Base-by-base conservation (phyloP, 106 monocot species). In the Agapanthus africanus region DNA sequence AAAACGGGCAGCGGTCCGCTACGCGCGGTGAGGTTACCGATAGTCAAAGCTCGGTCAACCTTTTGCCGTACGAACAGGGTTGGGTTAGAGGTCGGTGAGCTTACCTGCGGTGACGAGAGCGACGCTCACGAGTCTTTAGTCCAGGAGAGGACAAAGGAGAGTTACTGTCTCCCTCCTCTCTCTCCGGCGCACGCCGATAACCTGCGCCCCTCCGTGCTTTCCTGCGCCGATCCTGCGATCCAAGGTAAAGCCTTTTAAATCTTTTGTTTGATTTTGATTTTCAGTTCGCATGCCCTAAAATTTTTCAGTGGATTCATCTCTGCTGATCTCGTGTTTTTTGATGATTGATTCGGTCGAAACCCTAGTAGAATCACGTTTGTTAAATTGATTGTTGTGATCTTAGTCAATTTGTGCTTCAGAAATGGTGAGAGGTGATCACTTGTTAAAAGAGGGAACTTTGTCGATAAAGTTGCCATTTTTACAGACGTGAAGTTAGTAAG, bases 151-250 rank as follows among this genome's bases (percentile, higher is more conserved):
- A 0, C 26, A 6, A 26, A 54, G 54, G 11, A 13, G 18, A 11
- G 25, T 13, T 26, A 10, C 22, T 0, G 1, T 54, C 18, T 52
- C 23, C 22, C 28, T 30, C 56, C 2, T 23, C 25, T 11, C 52
- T 30, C 56, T 56, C 56, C 56, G 56, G 56, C 56, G 56, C 30
- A 14, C 6, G 30, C 28, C 56, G 11, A 27, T 56, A 56, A 30
- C 56, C 56, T 56, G 10, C 56, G 56, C 56, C 56, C 14, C 56
- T 9, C 56, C 56, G 56, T 56, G 56, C 56, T 56, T 11, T 30
- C 56, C 30, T 56, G 56, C 56, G 56, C 56, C 10, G 1, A 10
- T 30, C 4, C 56, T 4, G 6, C 54, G 30, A 2, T 13, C 14
- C 44, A 44, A 44, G 44, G 44, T 44, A 44, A 21, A 21, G n/a